Conservation (phyloP, 2,329 filamentous ascomycete genomes). For the Venturia nashicola region DNA sequence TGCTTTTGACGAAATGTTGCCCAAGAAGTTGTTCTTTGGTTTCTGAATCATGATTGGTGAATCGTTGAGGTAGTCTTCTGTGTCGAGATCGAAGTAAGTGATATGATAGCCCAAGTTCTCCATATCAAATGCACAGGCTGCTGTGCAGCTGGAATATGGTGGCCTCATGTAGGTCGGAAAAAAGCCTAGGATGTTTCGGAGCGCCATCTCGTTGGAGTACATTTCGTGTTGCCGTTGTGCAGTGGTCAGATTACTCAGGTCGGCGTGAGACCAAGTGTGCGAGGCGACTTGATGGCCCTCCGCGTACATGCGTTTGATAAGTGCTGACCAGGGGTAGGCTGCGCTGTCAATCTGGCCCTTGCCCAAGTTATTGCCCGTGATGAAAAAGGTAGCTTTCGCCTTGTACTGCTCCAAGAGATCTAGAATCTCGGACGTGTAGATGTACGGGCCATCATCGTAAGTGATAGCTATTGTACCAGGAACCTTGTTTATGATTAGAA, state of each 20-base stretch:
- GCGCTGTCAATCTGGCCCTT: constrained; percentile 44
- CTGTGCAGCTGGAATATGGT: constrained; percentile 35
- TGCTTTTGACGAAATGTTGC: constrained; percentile 19
- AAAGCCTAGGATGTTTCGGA: constrained; percentile 42
- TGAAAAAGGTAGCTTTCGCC: constrained; percentile 57
- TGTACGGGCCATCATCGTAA: constrained; percentile 54
- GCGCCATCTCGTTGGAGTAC: constrained; percentile 41
- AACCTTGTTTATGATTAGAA: constrained; percentile 1
- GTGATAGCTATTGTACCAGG: constrained; percentile 52
- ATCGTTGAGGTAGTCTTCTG: constrained; percentile 48
- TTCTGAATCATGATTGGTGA: constrained; percentile 36
- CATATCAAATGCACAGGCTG: constrained; percentile 28
- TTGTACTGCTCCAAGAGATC: constrained; percentile 47
- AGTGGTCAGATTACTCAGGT: constrained; percentile 32
- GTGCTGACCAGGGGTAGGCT: constrained; percentile 30
- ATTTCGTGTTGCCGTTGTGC: constrained; percentile 36
- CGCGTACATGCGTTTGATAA: constrained; percentile 43
- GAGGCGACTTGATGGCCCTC: constrained; percentile 50
- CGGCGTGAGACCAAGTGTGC: constrained; percentile 44
- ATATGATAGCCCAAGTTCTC: constrained; percentile 44
- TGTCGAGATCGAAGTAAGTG: constrained; percentile 49
- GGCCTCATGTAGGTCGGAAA: constrained; percentile 44
- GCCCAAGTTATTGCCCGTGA: constrained; percentile 45
- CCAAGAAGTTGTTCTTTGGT: constrained; percentile 40
- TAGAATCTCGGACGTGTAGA: constrained; percentile 49